phyloP scores from a whole-genome alignment of 1,284 basidiomycete genomes.

The Papiliotrema terrestris region DNA sequence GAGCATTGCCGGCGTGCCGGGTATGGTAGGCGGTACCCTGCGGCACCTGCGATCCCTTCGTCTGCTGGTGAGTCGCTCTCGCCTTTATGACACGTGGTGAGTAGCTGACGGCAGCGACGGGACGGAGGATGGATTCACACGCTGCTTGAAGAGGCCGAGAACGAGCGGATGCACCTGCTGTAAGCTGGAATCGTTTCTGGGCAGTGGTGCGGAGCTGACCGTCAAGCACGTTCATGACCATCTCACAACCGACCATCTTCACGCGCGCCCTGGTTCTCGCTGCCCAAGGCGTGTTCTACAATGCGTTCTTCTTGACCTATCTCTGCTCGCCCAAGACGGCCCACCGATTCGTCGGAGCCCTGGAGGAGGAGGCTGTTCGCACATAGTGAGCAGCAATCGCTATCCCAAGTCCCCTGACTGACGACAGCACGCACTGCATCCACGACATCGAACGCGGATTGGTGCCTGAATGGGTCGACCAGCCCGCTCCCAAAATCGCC shows the following conservation, averaged over 20 bases:
- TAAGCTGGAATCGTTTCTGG: constrained; percentile 30
- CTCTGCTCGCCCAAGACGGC: constrained; percentile 75
- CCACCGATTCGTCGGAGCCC: constrained; percentile 90
- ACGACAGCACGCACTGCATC: constrained; percentile 69
- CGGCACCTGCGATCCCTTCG: constrained; percentile 78
- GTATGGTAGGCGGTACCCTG: constrained; percentile 86
- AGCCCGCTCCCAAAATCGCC: constrained; percentile 80
- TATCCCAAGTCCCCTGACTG: neutral
- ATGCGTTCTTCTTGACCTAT: constrained; percentile 83
- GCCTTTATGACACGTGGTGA: neutral
- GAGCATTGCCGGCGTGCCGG: constrained; percentile 86
- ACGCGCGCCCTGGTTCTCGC: constrained; percentile 78
- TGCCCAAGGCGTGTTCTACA: constrained; percentile 84
- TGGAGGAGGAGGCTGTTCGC: constrained; percentile 91
- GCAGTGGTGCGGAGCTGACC: neutral
- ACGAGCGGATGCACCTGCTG: constrained; percentile 93
- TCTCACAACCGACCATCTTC: constrained; percentile 70
- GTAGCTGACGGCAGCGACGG: constrained; percentile 57
- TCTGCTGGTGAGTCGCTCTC: constrained; percentile 60
- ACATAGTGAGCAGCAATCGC: constrained; percentile 62
- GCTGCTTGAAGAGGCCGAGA: constrained; percentile 87
- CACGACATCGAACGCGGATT: constrained; percentile 77
- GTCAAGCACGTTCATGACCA: constrained; percentile 78
- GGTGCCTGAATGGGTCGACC: constrained; percentile 74
- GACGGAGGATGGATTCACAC: constrained; percentile 86